phyloP scores from a whole-genome alignment of 2,329 filamentous ascomycete genomes.

The Botrytis fabae region DNA sequence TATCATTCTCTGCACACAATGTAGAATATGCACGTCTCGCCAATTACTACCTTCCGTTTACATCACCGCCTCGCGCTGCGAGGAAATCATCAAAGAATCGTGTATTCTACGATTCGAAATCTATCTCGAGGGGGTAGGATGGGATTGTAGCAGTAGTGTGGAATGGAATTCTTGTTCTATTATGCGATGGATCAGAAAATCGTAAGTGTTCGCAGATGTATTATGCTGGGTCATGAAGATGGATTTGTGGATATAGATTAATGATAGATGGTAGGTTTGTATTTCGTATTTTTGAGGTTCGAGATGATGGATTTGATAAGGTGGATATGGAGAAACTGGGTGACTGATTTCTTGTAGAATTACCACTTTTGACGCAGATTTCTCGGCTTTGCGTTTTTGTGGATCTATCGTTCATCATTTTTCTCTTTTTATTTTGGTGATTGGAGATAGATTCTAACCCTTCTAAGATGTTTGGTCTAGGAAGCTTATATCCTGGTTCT shows the following conservation, averaged over 20 bases:
- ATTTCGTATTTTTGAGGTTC: background rate
- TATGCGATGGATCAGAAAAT: fast-evolving
- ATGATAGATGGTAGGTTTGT: background rate
- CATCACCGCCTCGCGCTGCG: background rate
- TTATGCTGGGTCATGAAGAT: background rate
- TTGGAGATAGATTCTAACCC: fast-evolving
- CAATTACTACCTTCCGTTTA: background rate
- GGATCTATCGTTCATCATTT: fast-evolving
- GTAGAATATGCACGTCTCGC: background rate
- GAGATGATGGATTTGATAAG: background rate
- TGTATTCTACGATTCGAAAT: background rate
- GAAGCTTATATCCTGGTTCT: background rate
- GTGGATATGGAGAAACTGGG: fast-evolving
- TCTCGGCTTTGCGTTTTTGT: background rate
- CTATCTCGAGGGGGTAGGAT: background rate
- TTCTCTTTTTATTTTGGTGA: too few relatives aligned
- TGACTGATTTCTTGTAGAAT: background rate
- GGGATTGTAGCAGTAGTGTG: background rate
- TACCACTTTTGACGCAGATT: background rate
- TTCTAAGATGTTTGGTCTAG: background rate
- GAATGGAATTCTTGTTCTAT: background rate
- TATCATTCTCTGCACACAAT: too few relatives aligned
- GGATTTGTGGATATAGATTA: background rate
- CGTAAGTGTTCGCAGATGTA: fast-evolving
- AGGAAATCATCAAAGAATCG: fast-evolving